Evolutionary conservation across 345 rosid genomes (phyloP).

Genomic region (Eucalyptus regnans): DNA sequence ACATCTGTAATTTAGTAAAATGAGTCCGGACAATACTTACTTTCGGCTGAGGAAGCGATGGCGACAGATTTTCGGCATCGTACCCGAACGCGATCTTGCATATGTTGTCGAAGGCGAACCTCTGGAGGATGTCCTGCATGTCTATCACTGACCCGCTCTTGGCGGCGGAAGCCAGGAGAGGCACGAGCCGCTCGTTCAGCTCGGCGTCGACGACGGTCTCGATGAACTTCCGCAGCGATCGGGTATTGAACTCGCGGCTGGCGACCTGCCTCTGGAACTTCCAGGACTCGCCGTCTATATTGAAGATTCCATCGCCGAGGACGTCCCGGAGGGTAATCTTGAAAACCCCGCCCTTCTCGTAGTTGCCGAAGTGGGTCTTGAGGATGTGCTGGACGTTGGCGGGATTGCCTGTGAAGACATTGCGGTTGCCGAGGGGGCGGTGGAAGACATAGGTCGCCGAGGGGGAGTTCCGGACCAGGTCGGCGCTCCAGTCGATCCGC

Average conservation of each 20-base stretch:
- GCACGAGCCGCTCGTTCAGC: constrained; percentile 38
- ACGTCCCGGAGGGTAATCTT: constrained; percentile 19
- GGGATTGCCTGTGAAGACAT: constrained; percentile 42
- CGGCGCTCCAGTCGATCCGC: constrained; percentile 32
- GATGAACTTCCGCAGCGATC: constrained; percentile 48
- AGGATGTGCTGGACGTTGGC: constrained; percentile 41
- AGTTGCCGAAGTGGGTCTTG: constrained; percentile 35
- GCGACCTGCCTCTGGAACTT: constrained; percentile 54
- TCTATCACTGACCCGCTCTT: constrained; percentile 13
- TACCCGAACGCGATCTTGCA: constrained; percentile 59
- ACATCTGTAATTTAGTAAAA: neutral
- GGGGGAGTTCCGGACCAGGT: constrained; percentile 25
- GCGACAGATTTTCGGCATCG: constrained; percentile 34
- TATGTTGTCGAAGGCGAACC: constrained; percentile 63
- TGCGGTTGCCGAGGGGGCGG: constrained; percentile 8
- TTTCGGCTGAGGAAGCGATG: constrained; percentile 7
- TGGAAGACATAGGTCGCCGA: constrained; percentile 26
- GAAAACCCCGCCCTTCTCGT: constrained; percentile 26
- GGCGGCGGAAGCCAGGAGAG: constrained; percentile 25
- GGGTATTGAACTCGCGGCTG: constrained; percentile 61
- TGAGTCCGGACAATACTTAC: neutral
- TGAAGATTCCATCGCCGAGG: constrained; percentile 59
- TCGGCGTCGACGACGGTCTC: constrained; percentile 41
- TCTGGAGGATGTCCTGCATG: constrained; percentile 42
- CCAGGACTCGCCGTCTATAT: constrained; percentile 43